These are phyloP conservation scores for Botrytis sinoallii DNA, from an alignment of 2,329 filamentous ascomycete genomes.

Conservation along the genomic window DNA sequence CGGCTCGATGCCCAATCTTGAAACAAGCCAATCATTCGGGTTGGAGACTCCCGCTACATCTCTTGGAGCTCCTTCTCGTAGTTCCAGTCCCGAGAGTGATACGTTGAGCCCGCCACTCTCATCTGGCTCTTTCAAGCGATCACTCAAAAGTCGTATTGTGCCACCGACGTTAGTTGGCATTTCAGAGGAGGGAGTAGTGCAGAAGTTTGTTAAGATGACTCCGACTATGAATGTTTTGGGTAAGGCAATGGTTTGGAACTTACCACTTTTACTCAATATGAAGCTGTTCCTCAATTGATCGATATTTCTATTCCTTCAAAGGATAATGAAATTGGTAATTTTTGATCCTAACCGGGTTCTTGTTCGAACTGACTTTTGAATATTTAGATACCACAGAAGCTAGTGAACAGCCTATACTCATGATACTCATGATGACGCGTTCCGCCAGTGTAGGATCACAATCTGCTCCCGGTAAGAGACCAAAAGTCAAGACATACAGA, in stretches of 20 bases:
- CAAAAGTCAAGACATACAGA: slow-evolving; percentile 5
- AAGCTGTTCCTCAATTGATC: slow-evolving; percentile 5
- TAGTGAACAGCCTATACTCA: not conserved
- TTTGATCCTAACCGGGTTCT: not conserved
- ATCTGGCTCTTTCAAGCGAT: not conserved
- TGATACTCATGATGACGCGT: not conserved
- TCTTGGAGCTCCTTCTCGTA: not conserved
- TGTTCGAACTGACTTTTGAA: not conserved
- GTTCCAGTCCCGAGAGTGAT: not conserved
- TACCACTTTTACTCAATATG: slow-evolving; percentile 4
- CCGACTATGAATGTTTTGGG: not conserved
- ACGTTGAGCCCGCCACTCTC: not conserved
- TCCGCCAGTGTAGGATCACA: not conserved
- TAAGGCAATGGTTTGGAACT: not conserved
- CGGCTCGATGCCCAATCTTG: not conserved
- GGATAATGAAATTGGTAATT: not conserved
- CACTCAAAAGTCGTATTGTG: not conserved
- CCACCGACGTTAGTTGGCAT: not conserved
- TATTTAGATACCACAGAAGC: not conserved
- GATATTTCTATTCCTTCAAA: not conserved
- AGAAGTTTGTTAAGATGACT: not conserved
- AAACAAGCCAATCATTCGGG: not conserved
- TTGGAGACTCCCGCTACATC: not conserved
- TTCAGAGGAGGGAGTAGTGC: slow-evolving; percentile 1
- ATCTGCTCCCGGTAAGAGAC: not conserved